A percentile compares a stretch with the other conserved stretches of the same genome.
phyloP scores from a whole-genome alignment of 192 early-diverging fungal species.

The Powellomyces hirtus region DNA sequence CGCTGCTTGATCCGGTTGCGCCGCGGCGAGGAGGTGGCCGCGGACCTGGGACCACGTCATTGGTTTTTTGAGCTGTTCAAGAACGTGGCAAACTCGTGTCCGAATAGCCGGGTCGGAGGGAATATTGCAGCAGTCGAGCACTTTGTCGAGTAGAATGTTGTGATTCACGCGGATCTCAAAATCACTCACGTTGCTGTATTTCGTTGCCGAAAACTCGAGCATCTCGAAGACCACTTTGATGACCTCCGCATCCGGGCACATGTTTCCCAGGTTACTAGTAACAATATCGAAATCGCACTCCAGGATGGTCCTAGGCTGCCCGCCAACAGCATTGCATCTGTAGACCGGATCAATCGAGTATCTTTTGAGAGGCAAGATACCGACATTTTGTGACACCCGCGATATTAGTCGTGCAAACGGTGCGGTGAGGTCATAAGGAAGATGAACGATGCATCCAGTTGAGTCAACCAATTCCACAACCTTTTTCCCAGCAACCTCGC shows the following conservation, averaged over 20 bases:
- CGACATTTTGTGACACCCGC: slow-evolving; percentile 31
- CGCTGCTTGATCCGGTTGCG: background rate
- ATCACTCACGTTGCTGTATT: slow-evolving; percentile 15
- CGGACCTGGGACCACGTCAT: slow-evolving; percentile 52
- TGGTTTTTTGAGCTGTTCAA: slow-evolving; percentile 62
- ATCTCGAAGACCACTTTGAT: slow-evolving; percentile 70
- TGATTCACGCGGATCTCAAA: slow-evolving; percentile 63
- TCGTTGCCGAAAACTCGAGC: slow-evolving; percentile 29
- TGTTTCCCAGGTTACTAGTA: slow-evolving; percentile 53
- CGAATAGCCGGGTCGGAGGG: slow-evolving; percentile 50
- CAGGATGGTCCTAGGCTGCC: slow-evolving; percentile 75
- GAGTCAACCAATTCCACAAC: slow-evolving; percentile 81
- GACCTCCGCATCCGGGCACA: slow-evolving; percentile 86
- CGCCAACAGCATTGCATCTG: slow-evolving; percentile 74
- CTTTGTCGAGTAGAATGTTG: slow-evolving; percentile 64
- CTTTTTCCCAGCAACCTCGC: slow-evolving; percentile 42
- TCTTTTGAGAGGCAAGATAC: slow-evolving; percentile 66
- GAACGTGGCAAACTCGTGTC: slow-evolving; percentile 51
- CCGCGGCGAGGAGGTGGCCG: slow-evolving; percentile 49
- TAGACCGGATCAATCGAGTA: slow-evolving; percentile 85
- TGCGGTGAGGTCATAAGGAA: slow-evolving; percentile 85
- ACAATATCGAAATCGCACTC: slow-evolving; percentile 95
- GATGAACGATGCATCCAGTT: slow-evolving; percentile 72
- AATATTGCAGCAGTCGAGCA: slow-evolving; percentile 72
- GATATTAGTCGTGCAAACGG: slow-evolving; percentile 89